A percentile compares a stretch with the other conserved stretches of the same genome.
Evolutionary conservation across 2,329 filamentous ascomycete genomes (phyloP).

Genomic region (Fusarium albidum): DNA sequence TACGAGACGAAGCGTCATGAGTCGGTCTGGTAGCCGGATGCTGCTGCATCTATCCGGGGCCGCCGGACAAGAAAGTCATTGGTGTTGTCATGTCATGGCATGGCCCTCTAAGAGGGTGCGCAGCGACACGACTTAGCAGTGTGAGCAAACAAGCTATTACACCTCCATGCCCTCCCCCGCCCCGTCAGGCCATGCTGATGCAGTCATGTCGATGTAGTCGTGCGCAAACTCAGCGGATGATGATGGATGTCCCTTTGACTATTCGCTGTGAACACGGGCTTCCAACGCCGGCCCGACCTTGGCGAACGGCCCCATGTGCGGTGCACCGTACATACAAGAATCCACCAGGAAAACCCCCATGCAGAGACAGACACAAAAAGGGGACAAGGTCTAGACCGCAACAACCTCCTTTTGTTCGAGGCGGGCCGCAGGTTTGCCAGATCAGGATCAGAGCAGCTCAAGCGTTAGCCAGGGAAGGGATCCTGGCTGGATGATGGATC

Average conservation of each 20-base stretch:
- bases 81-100: conserved; percentile 21
- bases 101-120: conserved; percentile 22
- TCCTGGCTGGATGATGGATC: conserved; percentile 19
- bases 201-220: conserved; percentile 24
- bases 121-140: conserved; percentile 26
- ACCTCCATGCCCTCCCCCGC: too few relatives aligned
- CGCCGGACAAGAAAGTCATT: conserved; percentile 22
- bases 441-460: conserved; percentile 18
- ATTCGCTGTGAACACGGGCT: conserved; percentile 28
- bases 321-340: conserved; percentile 17
- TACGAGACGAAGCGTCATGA: conserved; percentile 8
- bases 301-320: conserved; percentile 24
- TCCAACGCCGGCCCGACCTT: conserved; percentile 22
- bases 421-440: conserved; percentile 19
- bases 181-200: conserved; percentile 36
- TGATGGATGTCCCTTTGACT: conserved; percentile 9
- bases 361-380: conserved; percentile 12
- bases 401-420: conserved; percentile 17
- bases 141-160: conserved; percentile 11
- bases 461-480: too few relatives aligned
- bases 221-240: conserved; percentile 2
- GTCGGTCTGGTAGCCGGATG: conserved; percentile 19
- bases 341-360: conserved; percentile 17
- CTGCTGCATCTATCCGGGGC: conserved; percentile 27
- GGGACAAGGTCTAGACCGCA: conserved; percentile 17